These are phyloP conservation scores for Komagataea norvegica DNA, from an alignment of 1,139 yeast genomes.

Conservation along the genomic window DNA sequence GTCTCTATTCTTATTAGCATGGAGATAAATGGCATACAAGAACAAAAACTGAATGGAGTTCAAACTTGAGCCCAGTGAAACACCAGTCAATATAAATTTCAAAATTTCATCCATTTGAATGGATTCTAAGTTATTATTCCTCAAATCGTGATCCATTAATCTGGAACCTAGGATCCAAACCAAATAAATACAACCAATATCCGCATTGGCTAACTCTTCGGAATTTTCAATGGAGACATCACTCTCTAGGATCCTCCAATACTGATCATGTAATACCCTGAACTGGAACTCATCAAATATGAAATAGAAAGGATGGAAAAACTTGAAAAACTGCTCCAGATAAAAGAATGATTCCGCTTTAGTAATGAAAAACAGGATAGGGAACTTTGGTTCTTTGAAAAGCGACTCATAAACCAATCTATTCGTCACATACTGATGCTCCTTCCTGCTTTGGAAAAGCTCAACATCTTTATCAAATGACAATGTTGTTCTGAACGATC, in stretches of 20 bases:
- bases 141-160: slow-evolving; percentile 7
- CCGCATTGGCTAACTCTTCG: slow-evolving; percentile 12
- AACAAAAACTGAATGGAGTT: slow-evolving; percentile 40
- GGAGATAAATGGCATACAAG: slow-evolving; percentile 38
- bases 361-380: slow-evolving; percentile 30
- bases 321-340: slow-evolving; percentile 34
- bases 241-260: slow-evolving; percentile 29
- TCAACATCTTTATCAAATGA: slow-evolving; percentile 25
- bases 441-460: slow-evolving; percentile 16
- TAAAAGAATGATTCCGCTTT: slow-evolving; percentile 33
- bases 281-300: slow-evolving; percentile 34
- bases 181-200: slow-evolving; percentile 39
- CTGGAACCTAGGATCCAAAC: slow-evolving; percentile 39
- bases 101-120: slow-evolving; percentile 34
- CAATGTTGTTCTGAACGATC: slow-evolving; percentile 28
- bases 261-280: slow-evolving; percentile 29
- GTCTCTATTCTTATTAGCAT: slow-evolving; percentile 40
- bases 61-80: slow-evolving; percentile 38
- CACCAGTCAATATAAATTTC: slow-evolving; percentile 38
- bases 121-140: slow-evolving; percentile 14
- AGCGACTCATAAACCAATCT: slow-evolving; percentile 12
- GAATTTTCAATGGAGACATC: background rate
- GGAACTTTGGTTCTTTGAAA: slow-evolving; percentile 26
- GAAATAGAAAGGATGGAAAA: slow-evolving; percentile 39
- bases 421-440: slow-evolving; percentile 15